These are phyloP conservation scores for Plantago ovata DNA, from an alignment of 257 asterid genomes.

Conservation along the genomic window DNA sequence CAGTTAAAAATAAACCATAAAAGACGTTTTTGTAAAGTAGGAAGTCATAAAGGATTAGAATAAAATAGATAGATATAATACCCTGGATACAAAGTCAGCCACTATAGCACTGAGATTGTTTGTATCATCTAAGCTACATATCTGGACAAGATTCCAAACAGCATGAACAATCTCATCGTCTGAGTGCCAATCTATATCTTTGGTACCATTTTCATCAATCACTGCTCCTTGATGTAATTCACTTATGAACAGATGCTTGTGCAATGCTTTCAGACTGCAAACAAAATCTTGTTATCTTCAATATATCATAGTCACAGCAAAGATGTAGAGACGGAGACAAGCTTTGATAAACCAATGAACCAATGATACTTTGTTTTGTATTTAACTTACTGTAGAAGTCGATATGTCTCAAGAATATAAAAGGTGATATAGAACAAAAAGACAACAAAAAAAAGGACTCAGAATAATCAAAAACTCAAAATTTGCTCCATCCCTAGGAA, in stretches of 20 bases:
- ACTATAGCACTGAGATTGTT: conserved; percentile 68
- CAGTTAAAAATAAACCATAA: conserved; percentile 20
- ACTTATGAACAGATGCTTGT: conserved; percentile 50
- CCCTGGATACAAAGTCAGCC: conserved; percentile 88
- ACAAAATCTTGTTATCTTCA: conserved; percentile 12
- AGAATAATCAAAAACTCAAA: background rate
- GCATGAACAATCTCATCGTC: conserved; percentile 75
- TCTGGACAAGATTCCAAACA: conserved; percentile 74
- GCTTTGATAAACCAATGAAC: conserved; percentile 11
- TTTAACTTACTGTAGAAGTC: background rate
- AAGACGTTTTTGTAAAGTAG: conserved; percentile 8
- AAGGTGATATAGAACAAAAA: background rate
- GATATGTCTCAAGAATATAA: background rate
- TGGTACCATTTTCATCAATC: conserved; percentile 35
- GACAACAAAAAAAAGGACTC: background rate
- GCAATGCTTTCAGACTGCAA: conserved; percentile 84
- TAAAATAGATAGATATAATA: conserved; percentile 30
- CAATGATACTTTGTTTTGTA: background rate
- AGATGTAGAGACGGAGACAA: background rate
- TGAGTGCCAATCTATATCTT: conserved; percentile 53
- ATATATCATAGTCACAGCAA: conserved; percentile 8
- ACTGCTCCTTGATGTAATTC: conserved; percentile 37
- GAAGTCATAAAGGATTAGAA: conserved; percentile 14
- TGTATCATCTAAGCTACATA: conserved; percentile 69
- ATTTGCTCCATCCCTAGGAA: background rate